phyloP scores from a whole-genome alignment of 208 protist genomes.

The Leishmania aethiopica region DNA sequence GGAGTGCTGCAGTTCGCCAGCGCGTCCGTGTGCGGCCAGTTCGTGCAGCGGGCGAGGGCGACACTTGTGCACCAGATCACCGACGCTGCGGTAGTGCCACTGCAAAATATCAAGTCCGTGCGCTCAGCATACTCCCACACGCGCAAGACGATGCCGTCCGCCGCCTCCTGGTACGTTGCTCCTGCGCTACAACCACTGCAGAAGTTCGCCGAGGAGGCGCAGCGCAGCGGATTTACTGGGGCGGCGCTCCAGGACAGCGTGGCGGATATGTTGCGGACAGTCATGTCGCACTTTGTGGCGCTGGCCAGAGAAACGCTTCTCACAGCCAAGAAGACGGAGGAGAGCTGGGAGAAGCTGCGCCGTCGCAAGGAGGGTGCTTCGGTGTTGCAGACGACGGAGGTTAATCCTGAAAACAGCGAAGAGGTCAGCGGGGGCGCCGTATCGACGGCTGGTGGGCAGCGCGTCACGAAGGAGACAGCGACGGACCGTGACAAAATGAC shows the following conservation, averaged over 20 bases:
- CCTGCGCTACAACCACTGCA: slow-evolving; percentile 60
- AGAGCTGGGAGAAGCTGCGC: slow-evolving; percentile 90
- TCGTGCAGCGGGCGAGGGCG: slow-evolving; percentile 22
- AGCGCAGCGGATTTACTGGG: slow-evolving; percentile 19
- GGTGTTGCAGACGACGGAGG: slow-evolving; percentile 49
- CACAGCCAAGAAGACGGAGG: slow-evolving; percentile 84
- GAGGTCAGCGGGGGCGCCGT: slow-evolving; percentile 1
- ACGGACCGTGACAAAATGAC: slow-evolving; percentile 90
- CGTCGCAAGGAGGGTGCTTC: slow-evolving; percentile 53
- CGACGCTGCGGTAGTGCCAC: slow-evolving; percentile 36
- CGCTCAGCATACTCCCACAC: slow-evolving; percentile 77
- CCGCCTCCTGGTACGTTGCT: slow-evolving; percentile 75
- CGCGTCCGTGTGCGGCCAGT: slow-evolving; percentile 29
- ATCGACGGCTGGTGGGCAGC: slow-evolving; percentile 4
- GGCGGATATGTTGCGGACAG: slow-evolving; percentile 21
- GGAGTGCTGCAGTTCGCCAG: slow-evolving; percentile 27
- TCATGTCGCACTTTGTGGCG: slow-evolving; percentile 46
- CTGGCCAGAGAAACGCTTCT: slow-evolving; percentile 78
- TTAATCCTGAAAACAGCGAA: slow-evolving; percentile 53
- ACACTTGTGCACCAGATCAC: slow-evolving; percentile 39
- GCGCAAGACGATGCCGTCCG: slow-evolving; percentile 62
- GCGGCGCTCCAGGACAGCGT: slow-evolving; percentile 26
- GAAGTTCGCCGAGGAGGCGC: slow-evolving; percentile 33
- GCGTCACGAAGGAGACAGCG: slow-evolving; percentile 58
- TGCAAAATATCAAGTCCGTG: slow-evolving; percentile 81